Evolutionary conservation across 441 rosid species (phyloP).

Genomic region (Erodium chrysanthum): DNA sequence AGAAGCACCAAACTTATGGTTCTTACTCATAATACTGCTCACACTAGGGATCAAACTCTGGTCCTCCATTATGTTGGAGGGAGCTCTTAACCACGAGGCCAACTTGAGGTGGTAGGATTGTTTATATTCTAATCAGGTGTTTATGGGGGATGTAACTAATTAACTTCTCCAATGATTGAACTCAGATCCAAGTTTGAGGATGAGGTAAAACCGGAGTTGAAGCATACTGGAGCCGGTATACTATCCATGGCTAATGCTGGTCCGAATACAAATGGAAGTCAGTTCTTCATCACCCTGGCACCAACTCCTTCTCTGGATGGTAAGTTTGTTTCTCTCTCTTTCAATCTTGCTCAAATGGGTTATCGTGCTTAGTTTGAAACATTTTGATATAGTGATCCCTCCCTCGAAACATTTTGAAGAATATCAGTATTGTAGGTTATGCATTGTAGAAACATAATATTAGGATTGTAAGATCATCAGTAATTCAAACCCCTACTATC

Average conservation of each 20-base stretch:
- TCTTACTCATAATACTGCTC: too few species aligned
- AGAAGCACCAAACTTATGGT: too few species aligned
- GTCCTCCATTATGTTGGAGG: too few species aligned
- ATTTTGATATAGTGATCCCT: neutral
- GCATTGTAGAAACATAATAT: too few species aligned
- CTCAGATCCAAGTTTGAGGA: constrained; percentile 68
- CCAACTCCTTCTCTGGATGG: constrained; percentile 82
- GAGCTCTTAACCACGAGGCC: too few species aligned
- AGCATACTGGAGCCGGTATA: constrained; percentile 93
- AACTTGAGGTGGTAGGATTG: too few species aligned
- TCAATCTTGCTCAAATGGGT: neutral
- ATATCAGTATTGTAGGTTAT: too few species aligned
- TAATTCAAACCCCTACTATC: too few species aligned
- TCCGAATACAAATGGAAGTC: constrained; percentile 86
- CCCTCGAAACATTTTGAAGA: too few species aligned
- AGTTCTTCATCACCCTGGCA: constrained; percentile 82
- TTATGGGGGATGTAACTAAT: neutral
- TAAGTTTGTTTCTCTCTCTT: constrained; percentile 20
- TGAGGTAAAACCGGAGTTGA: constrained; percentile 70
- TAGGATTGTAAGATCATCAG: too few species aligned
- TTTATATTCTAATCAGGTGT: neutral
- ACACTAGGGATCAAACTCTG: too few species aligned
- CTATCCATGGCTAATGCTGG: constrained; percentile 98
- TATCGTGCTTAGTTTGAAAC: neutral
- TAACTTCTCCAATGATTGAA: neutral